phyloP scores from a whole-genome alignment of 2,329 filamentous ascomycete species.

The Elsinoe ampelina region DNA sequence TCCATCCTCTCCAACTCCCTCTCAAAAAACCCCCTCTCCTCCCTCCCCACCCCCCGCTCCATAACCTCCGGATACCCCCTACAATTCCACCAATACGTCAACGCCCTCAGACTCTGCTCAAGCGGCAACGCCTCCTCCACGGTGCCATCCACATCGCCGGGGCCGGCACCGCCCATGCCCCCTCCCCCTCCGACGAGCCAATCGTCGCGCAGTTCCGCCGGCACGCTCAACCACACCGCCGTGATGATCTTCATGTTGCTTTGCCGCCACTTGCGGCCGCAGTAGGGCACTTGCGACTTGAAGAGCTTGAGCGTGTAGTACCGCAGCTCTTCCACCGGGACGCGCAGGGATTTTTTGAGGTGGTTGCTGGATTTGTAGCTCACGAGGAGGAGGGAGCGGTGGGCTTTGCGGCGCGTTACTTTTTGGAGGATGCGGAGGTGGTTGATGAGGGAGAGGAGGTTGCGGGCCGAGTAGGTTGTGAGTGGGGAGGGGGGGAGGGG shows the following conservation, averaged over 20 bases:
- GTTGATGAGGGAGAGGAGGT: slow-evolving; percentile 93
- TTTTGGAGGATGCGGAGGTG: slow-evolving; percentile 95
- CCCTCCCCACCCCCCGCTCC: slow-evolving; percentile 36
- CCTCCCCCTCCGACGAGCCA: slow-evolving; percentile 70
- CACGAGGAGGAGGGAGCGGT: slow-evolving; percentile 85
- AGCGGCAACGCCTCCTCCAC: slow-evolving; percentile 87
- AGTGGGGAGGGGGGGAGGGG: slow-evolving; percentile 66
- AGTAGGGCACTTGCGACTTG: slow-evolving; percentile 97
- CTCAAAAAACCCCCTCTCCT: slow-evolving; percentile 41
- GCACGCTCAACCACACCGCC: slow-evolving; percentile 86
- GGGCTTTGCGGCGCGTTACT: slow-evolving; percentile 89
- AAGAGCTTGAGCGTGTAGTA: slow-evolving; percentile 96
- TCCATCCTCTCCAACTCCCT: slow-evolving; percentile 44
- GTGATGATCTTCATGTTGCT: slow-evolving; percentile 98
- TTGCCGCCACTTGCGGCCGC: slow-evolving; percentile 95
- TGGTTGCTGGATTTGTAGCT: slow-evolving; percentile 93
- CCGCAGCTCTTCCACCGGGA: slow-evolving; percentile 77
- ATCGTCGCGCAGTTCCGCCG: slow-evolving; percentile 86
- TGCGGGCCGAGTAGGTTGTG: slow-evolving; percentile 82
- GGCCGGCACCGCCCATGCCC: slow-evolving; percentile 28
- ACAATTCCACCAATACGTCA: slow-evolving; percentile 94
- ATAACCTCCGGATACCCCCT: slow-evolving; percentile 72
- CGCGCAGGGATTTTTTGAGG: slow-evolving; percentile 80
- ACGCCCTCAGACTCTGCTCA: slow-evolving; percentile 76
- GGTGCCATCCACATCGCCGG: slow-evolving; percentile 72